These are phyloP conservation scores for Trametes versicolor DNA, from an alignment of 1,284 basidiomycete genomes.

Conservation along the genomic window DNA sequence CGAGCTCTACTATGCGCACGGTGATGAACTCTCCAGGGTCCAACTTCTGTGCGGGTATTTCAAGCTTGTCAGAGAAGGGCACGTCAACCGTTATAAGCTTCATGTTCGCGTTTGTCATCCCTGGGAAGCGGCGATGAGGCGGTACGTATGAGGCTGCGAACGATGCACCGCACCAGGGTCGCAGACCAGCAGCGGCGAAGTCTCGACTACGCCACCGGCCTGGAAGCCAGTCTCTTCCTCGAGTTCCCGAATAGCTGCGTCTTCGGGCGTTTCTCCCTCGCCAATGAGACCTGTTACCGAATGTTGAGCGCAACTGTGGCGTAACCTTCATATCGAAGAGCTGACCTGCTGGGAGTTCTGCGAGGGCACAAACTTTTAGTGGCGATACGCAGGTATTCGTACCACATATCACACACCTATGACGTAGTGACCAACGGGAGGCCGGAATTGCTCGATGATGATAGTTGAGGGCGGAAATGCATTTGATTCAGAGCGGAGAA, in stretches of 20 bases:
- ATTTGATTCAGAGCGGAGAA: conserved; percentile 77
- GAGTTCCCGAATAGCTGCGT: conserved; percentile 86
- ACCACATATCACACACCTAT: conserved; percentile 60
- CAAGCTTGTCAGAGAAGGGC: conserved; percentile 65
- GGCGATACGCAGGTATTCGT: not conserved
- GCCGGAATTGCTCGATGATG: conserved; percentile 90
- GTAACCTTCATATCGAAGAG: not conserved
- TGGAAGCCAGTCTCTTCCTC: conserved; percentile 92
- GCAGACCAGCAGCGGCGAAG: conserved; percentile 75
- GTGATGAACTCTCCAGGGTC: conserved; percentile 89
- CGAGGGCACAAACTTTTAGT: not conserved
- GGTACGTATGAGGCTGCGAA: not conserved
- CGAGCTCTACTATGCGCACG: conserved; percentile 74
- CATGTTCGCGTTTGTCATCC: conserved; percentile 88
- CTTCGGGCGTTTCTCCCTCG: conserved; percentile 79
- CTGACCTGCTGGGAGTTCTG: conserved; percentile 84
- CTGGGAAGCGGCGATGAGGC: conserved; percentile 46
- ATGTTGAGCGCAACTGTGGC: too few relatives aligned
- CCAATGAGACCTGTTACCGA: conserved; percentile 76
- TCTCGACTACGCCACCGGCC: conserved; percentile 68
- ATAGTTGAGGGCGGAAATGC: conserved; percentile 79
- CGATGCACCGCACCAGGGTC: conserved; percentile 71
- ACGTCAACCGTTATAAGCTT: conserved; percentile 77
- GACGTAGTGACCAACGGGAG: conserved; percentile 78
- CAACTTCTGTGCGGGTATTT: conserved; percentile 69